These are phyloP conservation scores for Penicillium sp. DNA, from an alignment of 2,329 filamentous ascomycete species.

Conservation along the genomic window DNA sequence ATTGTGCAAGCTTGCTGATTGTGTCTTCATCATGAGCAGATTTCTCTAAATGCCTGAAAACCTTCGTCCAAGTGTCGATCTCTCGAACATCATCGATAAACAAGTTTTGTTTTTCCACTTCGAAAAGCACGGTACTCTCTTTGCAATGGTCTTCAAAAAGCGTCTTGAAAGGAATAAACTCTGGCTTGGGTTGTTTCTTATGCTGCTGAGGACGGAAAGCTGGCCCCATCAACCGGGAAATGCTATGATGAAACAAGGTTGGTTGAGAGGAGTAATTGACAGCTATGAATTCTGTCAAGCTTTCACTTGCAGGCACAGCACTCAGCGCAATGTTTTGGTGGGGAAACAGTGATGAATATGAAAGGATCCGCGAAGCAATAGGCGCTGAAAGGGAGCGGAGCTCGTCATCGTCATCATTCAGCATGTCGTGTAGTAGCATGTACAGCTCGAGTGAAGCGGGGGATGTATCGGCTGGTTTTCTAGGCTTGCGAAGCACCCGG, in stretches of 20 bases:
- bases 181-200: slow-evolving; percentile 5
- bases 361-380: slow-evolving; percentile 35
- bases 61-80: slow-evolving; percentile 61
- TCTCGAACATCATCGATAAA: slow-evolving; percentile 81
- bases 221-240: slow-evolving; percentile 34
- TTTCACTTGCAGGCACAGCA: slow-evolving; percentile 47
- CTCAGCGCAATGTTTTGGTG: slow-evolving; percentile 34
- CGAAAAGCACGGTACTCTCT: slow-evolving; percentile 61
- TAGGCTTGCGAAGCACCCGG: slow-evolving; percentile 39
- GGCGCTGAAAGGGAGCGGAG: slow-evolving; percentile 62
- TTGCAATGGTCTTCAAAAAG: slow-evolving; percentile 31
- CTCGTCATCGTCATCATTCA: slow-evolving; percentile 91
- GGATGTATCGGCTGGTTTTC: slow-evolving; percentile 20
- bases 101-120: slow-evolving; percentile 89
- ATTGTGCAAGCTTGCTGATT: slow-evolving; percentile 23
- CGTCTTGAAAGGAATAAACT: slow-evolving; percentile 22
- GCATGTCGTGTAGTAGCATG: slow-evolving; percentile 66
- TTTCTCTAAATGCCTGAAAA: slow-evolving; percentile 39
- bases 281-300: slow-evolving; percentile 34
- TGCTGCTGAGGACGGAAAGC: slow-evolving; percentile 19
- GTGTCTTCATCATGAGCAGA: slow-evolving; percentile 20
- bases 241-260: slow-evolving; percentile 31
- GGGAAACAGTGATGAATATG: slow-evolving; percentile 28
- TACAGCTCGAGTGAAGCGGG: slow-evolving; percentile 52
- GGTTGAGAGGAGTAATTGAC: slow-evolving; percentile 30